Evolutionary conservation across 352 stramenopile genomes (phyloP), one percentile per base, ranked within the genome.

Genomic region (Phytophthora europaea): DNA sequence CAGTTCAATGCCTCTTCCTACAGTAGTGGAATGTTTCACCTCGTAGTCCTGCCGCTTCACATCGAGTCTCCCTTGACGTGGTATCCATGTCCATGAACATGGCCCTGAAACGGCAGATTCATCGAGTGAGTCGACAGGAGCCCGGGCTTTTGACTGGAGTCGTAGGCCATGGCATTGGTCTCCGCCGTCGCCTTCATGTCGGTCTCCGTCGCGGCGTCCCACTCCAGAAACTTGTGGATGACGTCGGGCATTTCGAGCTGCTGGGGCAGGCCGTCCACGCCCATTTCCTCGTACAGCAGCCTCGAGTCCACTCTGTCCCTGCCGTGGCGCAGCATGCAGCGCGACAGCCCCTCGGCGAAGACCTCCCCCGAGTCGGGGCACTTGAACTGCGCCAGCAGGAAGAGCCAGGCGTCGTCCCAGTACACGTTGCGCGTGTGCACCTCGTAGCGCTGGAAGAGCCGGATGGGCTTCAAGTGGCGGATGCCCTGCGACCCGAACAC

Each of bases 361-460:
- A 94, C 45, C 28, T 88, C 76, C 5, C 78, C 79, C 23, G 82
- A 90, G n/a, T 87, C 79, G 5, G 87, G 87, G 47, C 82, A 92
- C 66, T 85, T 84, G 61, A 94, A 92, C 63, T 91, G 84, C 43
- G 81, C 78, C 23, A 89, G 68, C 13, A 92, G 62, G 66, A 87
- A 92, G 59, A 94, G 79, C 87, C 87, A 94, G 63, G 84, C 73
- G 75, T 91, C 83, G 65, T 91, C 83, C 84, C 84, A 92, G 63
- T 91, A 89, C 43, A 91, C 77, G 50, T 87, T 91, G 56, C 83
- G 83, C 34, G 83, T 89, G 75, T 92, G 83, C 31, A 94, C 72
- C 61, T 94, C 87, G 57, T 82, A 91, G 28, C 73, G 75, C 65
- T 89, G 81, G 26, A 86, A 78, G 23, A 82, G 74, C 33, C 66